A percentile compares a stretch with the other conserved stretches of the same genome.
These are phyloP conservation scores for Cynara cardunculus DNA, from an alignment of 129 eudicot genomes.

Conservation along the genomic window DNA sequence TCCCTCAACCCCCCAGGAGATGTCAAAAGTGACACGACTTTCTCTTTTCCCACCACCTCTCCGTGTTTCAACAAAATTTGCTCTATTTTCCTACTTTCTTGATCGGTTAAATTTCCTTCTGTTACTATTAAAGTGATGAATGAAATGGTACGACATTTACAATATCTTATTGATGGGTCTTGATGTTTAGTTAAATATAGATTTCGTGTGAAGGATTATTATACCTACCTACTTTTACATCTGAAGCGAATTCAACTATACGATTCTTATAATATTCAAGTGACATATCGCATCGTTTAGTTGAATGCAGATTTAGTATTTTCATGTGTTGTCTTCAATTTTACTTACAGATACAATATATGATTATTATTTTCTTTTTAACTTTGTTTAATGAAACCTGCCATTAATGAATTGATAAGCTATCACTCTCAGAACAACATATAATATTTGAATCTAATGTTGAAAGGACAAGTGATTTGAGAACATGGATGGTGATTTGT, in stretches of 20 bases:
- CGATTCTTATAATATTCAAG: not conserved
- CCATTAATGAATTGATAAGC: conserved; percentile 14
- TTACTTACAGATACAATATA: not conserved
- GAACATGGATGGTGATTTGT: too few species aligned
- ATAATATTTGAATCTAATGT: not conserved
- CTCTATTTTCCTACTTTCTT: not conserved
- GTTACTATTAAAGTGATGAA: not conserved
- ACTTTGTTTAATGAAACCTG: not conserved
- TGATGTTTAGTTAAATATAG: not conserved
- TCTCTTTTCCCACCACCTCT: not conserved
- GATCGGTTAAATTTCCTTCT: not conserved
- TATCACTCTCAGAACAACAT: not conserved
- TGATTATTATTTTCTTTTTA: not conserved
- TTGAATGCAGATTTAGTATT: not conserved
- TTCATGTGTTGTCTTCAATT: not conserved
- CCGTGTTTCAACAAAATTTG: not conserved
- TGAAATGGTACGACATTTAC: not conserved
- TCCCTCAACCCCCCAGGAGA: not conserved
- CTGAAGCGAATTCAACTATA: not conserved
- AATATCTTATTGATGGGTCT: not conserved
- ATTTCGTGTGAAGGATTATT: not conserved
- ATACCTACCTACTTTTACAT: not conserved
- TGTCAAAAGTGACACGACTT: not conserved
- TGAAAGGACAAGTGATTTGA: not conserved
- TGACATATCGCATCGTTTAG: not conserved